Base-by-base conservation (phyloP, 2,329 filamentous ascomycete genomes). In the Ophiostoma perfectum region DNA sequence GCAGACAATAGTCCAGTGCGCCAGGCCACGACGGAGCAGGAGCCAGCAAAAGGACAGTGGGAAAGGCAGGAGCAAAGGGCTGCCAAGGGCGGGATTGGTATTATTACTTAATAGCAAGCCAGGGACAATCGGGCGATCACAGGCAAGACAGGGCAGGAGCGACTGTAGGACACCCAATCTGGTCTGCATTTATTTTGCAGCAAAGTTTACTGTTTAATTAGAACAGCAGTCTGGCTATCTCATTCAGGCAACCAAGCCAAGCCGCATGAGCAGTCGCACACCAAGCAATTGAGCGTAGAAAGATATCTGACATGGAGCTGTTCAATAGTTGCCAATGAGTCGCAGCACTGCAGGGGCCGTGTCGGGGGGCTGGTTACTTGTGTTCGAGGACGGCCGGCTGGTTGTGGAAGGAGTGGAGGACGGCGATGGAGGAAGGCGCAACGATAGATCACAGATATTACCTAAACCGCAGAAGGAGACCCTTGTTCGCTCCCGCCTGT, bases 371-470 rank as follows among this genome's bases (percentile, higher is more conserved):
- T 14, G 18, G 27, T 27, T 27, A 27, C 58, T 62, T 41, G 58
- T 62, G 58, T 62, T 62, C 58, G 58, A 62, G 58, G 4, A 39
- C 36, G 55, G 27, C 18, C n/a, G 9, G 55, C 9, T 39, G 55
- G 12, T 39, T 16, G 55, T 60, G 27, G 36, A 39, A 62, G 58
- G 58, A 60, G 9, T 60, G 58, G 58, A 62, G 58, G 58, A 41
- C 36, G 58, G 7, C 5, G 36, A 12, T 11, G n/a, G 49, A 55
- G 27, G 49, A 9, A 12, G 8, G 42, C 42, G 42, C 42, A 6
- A 44, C 49, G 49, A 55, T 27, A 27, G n/a, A 55, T 9, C 16
- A 5, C 12, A 52, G 6, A 27, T 1, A 27, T 27, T 27, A 27
- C 27, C 27, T 27, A 27, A 27, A 27, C 27, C 27, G 27, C 27